Base-by-base conservation (phyloP, 805 yeast genomes). In the Candida lessepsii region DNA sequence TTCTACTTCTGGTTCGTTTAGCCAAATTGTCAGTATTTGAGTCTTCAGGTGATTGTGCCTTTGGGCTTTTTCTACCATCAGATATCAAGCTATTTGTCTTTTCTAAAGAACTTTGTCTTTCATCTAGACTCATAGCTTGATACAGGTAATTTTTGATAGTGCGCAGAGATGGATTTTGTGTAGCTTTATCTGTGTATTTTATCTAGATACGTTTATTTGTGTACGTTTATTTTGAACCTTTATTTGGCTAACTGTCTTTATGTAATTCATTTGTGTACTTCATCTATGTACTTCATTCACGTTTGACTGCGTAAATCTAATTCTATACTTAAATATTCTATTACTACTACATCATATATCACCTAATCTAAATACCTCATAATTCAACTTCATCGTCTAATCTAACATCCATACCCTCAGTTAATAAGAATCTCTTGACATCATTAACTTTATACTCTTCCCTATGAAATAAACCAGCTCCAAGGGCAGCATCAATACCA, bases 391-490 rank as follows among this genome's bases (percentile, higher is more conserved):
- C 36, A 28, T 39, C 42, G 20, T 83, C 90, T 46, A 82, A 68
- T 61, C 96, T 77, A n/a, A 87, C 96, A 45, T 78, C 78, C 56
- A 87, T 73, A 9, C 52, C 50, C 0, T 84, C 86, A 11, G 73
- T 60, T 33, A 70, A 63, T 58, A 91, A 72, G 49, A 75, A 80
- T 20, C 73, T 59, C 63, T 93, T 93, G 31, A 93, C 96, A 36
- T 89, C 81, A 36, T 76, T 73, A 13, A 93, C 97, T 9, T 87
- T 81, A 63, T 84, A 93, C 54, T 91, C 98, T 16, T 86, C 90
- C 58, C 99, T 75, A 69, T 93, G 99, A 72, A 93, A 93, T 83
- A 93, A 84, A 31, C 99, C 99, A 3, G 99, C 99, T 27, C 99
- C 99, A 29, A 93, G 73, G 13, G 99, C 98, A 30, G 99, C 99